phyloP scores from a whole-genome alignment of 1,139 yeast species.

The Wickerhamomyces sp. region DNA sequence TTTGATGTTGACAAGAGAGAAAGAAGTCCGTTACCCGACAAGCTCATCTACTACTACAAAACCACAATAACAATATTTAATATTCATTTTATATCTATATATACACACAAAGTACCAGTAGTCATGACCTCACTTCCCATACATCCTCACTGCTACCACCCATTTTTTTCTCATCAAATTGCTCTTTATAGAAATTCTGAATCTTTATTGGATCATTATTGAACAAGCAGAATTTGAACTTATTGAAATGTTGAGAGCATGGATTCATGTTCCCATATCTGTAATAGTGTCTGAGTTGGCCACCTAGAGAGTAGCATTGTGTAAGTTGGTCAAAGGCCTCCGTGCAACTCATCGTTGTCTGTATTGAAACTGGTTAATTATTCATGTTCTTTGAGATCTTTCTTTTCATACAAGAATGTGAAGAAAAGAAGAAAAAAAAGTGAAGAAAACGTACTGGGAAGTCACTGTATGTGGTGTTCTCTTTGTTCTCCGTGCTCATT shows the following conservation, averaged over 20 bases:
- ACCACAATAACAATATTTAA: background rate
- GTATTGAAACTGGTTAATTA: background rate
- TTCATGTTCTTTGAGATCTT: no score
- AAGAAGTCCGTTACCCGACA: background rate
- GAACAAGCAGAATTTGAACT: constrained; percentile 75
- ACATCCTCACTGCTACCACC: constrained; percentile 77
- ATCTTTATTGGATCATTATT: constrained; percentile 53
- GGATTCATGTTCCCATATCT: constrained; percentile 72
- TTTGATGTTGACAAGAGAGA: no score
- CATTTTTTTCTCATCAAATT: constrained; percentile 54
- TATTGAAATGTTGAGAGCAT: constrained; percentile 66
- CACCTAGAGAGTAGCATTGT: constrained; percentile 85
- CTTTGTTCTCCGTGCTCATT: background rate
- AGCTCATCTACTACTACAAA: background rate
- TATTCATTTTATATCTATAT: background rate
- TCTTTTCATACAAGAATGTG: no score
- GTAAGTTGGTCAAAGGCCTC: constrained; percentile 85
- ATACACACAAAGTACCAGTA: background rate
- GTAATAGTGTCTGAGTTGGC: constrained; percentile 78
- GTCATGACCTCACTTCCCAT: constrained; percentile 48
- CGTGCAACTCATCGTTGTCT: constrained; percentile 57
- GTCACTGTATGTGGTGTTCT: constrained; percentile 8
- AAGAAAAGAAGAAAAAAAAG: no score
- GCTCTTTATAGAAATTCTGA: constrained; percentile 65
- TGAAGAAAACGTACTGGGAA: constrained; percentile 16